A percentile compares a stretch with the other conserved stretches of the same genome.
Conservation (phyloP, 2,329 filamentous ascomycete genomes). For the Colletotrichum melonis region DNA sequence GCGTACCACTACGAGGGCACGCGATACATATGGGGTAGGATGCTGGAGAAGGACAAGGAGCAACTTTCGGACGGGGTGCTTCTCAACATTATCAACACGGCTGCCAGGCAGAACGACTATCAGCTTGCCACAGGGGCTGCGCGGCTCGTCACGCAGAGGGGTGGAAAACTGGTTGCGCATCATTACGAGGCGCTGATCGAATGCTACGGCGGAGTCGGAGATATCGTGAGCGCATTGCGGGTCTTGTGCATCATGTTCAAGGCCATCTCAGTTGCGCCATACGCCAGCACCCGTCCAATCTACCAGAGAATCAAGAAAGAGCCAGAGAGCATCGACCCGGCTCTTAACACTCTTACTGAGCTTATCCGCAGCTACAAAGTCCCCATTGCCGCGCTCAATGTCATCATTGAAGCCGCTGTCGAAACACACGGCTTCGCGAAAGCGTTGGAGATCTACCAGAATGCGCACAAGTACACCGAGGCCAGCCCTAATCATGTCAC, state of each 20-base stretch:
- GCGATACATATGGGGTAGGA: slow-evolving; percentile 74
- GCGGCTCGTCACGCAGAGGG: slow-evolving; percentile 69
- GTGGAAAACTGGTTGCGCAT: slow-evolving; percentile 67
- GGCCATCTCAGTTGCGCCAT: slow-evolving; percentile 67
- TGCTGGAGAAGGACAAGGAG: slow-evolving; percentile 61
- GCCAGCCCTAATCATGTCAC: slow-evolving; percentile 41
- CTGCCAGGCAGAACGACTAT: slow-evolving; percentile 75
- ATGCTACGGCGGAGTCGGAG: slow-evolving; percentile 69
- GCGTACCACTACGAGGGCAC: slow-evolving; percentile 73
- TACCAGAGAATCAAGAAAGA: slow-evolving; percentile 64
- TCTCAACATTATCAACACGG: slow-evolving; percentile 77
- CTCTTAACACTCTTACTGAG: slow-evolving; percentile 66
- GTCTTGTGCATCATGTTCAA: slow-evolving; percentile 80
- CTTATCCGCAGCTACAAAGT: slow-evolving; percentile 53
- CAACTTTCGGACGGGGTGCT: slow-evolving; percentile 74
- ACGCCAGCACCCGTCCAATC: slow-evolving; percentile 72
- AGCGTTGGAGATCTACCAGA: slow-evolving; percentile 47
- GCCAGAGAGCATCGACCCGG: slow-evolving; percentile 57
- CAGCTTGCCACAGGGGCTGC: slow-evolving; percentile 78
- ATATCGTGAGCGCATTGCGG: slow-evolving; percentile 75
- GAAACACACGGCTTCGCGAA: slow-evolving; percentile 42
- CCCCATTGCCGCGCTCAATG: slow-evolving; percentile 50
- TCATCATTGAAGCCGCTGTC: slow-evolving; percentile 49
- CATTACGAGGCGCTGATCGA: slow-evolving; percentile 87
- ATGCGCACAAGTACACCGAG: slow-evolving; percentile 43